These are phyloP conservation scores for Aspergillus leporis DNA, from an alignment of 495 filamentous ascomycete genomes.

Conservation along the genomic window DNA sequence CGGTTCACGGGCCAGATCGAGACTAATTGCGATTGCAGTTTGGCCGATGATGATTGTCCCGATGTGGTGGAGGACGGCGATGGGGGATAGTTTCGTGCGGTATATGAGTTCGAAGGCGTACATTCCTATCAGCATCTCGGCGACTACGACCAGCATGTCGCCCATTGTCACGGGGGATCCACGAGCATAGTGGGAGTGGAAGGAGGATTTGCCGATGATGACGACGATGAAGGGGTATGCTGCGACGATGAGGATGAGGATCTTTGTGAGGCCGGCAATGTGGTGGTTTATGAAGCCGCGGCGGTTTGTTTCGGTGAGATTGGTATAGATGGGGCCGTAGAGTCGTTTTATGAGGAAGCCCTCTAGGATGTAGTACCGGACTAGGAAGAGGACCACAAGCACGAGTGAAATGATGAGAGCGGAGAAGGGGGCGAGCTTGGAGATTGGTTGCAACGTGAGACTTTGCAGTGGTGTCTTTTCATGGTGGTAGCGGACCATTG, in stretches of 20 bases:
- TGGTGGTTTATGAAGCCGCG: conserved; percentile 54
- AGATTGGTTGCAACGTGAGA: conserved; percentile 31
- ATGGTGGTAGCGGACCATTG: not conserved
- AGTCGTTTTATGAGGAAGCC: conserved; percentile 36
- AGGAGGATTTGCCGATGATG: conserved; percentile 33
- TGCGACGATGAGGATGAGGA: conserved; percentile 42
- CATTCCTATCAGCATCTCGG: conserved; percentile 49
- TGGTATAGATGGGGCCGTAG: conserved; percentile 39
- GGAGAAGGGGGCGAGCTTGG: conserved; percentile 42
- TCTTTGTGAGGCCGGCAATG: conserved; percentile 46
- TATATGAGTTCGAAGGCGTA: conserved; percentile 52
- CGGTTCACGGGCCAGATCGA: conserved; percentile 36
- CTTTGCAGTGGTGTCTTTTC: not conserved
- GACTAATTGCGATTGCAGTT: conserved; percentile 45
- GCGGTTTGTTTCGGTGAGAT: conserved; percentile 37
- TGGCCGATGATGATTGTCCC: conserved; percentile 51
- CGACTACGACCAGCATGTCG: conserved; percentile 41
- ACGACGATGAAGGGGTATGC: conserved; percentile 48
- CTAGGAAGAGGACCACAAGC: conserved; percentile 42
- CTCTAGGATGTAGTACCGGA: conserved; percentile 47
- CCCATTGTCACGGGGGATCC: conserved; percentile 39
- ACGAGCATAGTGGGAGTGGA: conserved; percentile 33
- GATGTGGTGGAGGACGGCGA: conserved; percentile 46
- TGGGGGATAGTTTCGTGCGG: conserved; percentile 40
- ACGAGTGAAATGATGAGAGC: conserved; percentile 46